Conservation (phyloP, 225 moss, liverwort and hornwort species). For the Takakia lepidozioides region DNA sequence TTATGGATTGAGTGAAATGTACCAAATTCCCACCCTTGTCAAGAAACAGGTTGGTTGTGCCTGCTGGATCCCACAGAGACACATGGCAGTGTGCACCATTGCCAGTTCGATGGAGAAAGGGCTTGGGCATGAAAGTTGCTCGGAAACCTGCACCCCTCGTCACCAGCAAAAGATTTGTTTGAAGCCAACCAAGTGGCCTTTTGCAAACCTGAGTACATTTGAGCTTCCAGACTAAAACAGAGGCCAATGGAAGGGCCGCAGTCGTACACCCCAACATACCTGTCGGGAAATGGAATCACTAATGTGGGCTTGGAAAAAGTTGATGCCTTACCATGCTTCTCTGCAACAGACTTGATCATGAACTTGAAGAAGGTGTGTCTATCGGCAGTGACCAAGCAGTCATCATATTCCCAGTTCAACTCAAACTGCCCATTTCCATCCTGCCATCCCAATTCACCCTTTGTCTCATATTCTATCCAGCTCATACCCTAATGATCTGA, state of each 20-base stretch:
- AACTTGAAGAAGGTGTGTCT: slow-evolving; percentile 94
- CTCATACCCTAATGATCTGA: too few relatives aligned
- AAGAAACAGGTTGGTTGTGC: slow-evolving; percentile 46
- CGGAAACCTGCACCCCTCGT: slow-evolving; percentile 59
- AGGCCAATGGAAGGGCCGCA: too few relatives aligned
- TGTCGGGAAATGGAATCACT: neutral
- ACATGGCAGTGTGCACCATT: slow-evolving; percentile 93
- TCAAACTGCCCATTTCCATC: slow-evolving; percentile 94
- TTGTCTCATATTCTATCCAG: too few relatives aligned
- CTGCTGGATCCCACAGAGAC: slow-evolving; percentile 56
- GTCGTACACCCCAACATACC: too few relatives aligned
- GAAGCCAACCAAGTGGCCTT: too few relatives aligned
- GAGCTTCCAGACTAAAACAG: too few relatives aligned
- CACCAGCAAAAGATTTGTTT: too few relatives aligned
- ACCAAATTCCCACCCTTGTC: slow-evolving; percentile 51
- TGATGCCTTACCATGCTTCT: slow-evolving; percentile 70
- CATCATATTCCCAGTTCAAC: slow-evolving; percentile 90
- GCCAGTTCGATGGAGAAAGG: slow-evolving; percentile 71
- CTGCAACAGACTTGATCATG: slow-evolving; percentile 84
- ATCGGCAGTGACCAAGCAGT: slow-evolving; percentile 84
- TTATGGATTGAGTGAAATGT: slow-evolving; percentile 9
- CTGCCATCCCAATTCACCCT: too few relatives aligned
- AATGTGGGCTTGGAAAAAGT: neutral
- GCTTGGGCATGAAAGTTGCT: slow-evolving; percentile 98
- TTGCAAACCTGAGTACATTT: too few relatives aligned